Evolutionary conservation across 257 asterid genomes (phyloP), one percentile per base, ranked within the genome.

Genomic region (Cordia subcordata): DNA sequence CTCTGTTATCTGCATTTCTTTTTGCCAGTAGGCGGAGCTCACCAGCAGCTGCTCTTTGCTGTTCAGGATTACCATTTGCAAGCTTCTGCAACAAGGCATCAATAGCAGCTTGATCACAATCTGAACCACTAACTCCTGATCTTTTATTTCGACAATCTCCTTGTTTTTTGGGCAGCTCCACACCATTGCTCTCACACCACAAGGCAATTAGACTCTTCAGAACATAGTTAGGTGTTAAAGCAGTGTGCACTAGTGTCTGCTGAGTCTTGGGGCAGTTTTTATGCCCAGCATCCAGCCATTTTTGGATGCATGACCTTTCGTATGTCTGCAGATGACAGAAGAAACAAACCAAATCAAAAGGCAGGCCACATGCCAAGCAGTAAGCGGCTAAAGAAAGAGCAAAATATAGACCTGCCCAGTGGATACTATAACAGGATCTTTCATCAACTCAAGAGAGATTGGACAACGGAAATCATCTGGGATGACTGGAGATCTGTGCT

Each of bases 391-490:
- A 65, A 59, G 62, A 5, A 73, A 68, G 15, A 13, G 16, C 11
- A 47, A 46, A 49, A 47, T 61, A 60, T 69, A 17, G 42, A 93
- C 99, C 97, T 93, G 99, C 39, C 99, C 99, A 11, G 99, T 89
- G 27, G 99, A 93, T 58, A 93, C 99, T 69, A 89, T 93, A 10
- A 93, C 99, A 15, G 99, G 99, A 75, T 93, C 99, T 70, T 86
- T 88, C 99, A 93, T 93, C 81, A 93, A 80, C 81, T 93, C 99
- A 10, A 93, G 94, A 0, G 99, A 93, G 69, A 93, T 86, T 8
- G 99, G 97, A 62, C 99, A 93, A 16, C 99, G 95, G 58, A 93
- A 93, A 70, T 93, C 96, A 70, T 88, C 96, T 0, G 99, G 99
- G 59, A 93, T 86, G 49, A 93, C 86, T 0, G 97, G 97, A 65